Base-by-base conservation (phyloP, 2,329 filamentous ascomycete species). In the Colletotrichum sp. region DNA sequence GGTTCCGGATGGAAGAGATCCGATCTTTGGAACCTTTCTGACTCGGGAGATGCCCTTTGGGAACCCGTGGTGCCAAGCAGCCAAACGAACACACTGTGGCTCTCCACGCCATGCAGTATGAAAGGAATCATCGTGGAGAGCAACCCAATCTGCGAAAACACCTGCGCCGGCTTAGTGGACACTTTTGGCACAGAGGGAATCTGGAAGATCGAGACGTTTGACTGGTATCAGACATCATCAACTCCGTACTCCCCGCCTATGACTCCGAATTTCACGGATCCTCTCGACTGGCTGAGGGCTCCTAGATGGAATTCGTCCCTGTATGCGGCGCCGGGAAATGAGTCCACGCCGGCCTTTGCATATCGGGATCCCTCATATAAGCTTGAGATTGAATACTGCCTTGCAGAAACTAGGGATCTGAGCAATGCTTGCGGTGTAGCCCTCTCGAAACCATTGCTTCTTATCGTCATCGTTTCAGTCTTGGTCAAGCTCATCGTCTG, bases 51-150 rank as follows among this genome's bases (percentile, higher is more conserved):
- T 4, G 48, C 48, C 5, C 32, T 65, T 10, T 66, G 65, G 66
- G 75, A 73, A 16, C 26, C 48, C n/a, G 16, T 74, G 10, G 36
- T 71, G 22, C 69, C 71, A 15, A 39, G 16, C 7, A 32, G 60
- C 32, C 15, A 69, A n/a, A n/a, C 32, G 3, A 75, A 76, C 36
- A 55, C 28, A 5, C 16, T 76, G 13, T 70, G 73, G 72, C 55
- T 72, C 22, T 63, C 71, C 2, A 71, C 75, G 4, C 22, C 34
- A 4, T 68, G 71, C 26, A 63, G 52, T 2, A 44, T 60, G 28
- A 39, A 39, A 28, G 66, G 64, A 3, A 36, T 10, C 12, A 59
- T 71, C 24, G 13, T 30, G n/a, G 26, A 44, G 34, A 52, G 18
- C 18, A 18, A 32, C 4, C 28, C 36, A 12, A 6, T 32, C 1